Evolutionary conservation across 2,329 filamentous ascomycete genomes (phyloP).

Genomic region (Coniochaeta hoffmannii): DNA sequence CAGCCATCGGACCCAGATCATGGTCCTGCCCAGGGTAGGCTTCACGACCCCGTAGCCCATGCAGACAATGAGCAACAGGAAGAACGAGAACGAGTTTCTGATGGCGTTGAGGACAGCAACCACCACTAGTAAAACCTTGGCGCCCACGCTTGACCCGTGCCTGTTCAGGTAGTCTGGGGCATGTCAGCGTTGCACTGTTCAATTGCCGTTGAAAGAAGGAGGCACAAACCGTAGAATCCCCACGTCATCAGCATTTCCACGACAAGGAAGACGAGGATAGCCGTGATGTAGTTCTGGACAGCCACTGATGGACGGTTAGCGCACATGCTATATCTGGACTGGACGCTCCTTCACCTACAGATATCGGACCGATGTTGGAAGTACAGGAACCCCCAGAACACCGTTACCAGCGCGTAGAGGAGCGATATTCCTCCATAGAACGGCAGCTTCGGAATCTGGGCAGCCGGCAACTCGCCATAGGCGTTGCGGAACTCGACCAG

Average conservation of each 20-base stretch:
- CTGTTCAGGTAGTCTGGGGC: slow-evolving; percentile 78
- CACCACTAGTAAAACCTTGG: slow-evolving; percentile 80
- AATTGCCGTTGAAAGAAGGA: not conserved
- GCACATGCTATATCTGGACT: not conserved
- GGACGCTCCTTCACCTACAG: slow-evolving; percentile 38
- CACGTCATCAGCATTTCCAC: slow-evolving; percentile 97
- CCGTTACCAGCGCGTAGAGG: slow-evolving; percentile 78
- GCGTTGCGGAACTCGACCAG: slow-evolving; percentile 91
- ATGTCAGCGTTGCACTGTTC: not conserved
- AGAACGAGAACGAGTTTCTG: slow-evolving; percentile 97
- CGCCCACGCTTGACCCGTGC: slow-evolving; percentile 73
- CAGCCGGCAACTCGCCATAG: slow-evolving; percentile 90
- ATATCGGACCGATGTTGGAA: slow-evolving; percentile 93
- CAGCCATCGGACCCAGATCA: slow-evolving; percentile 88
- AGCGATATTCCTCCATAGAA: slow-evolving; percentile 96
- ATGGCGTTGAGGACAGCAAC: slow-evolving; percentile 92
- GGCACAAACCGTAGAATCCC: slow-evolving; percentile 75
- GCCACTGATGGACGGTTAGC: slow-evolving; percentile 49
- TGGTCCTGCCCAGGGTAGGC: slow-evolving; percentile 80
- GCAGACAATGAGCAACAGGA: slow-evolving; percentile 93
- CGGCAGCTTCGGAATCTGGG: slow-evolving; percentile 92
- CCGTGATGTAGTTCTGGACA: slow-evolving; percentile 98
- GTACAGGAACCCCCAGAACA: slow-evolving; percentile 92
- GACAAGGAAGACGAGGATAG: slow-evolving; percentile 88
- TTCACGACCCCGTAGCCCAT: slow-evolving; percentile 99